These are phyloP conservation scores for Ciborinia camelliae DNA, from an alignment of 2,329 filamentous ascomycete genomes.

Conservation along the genomic window DNA sequence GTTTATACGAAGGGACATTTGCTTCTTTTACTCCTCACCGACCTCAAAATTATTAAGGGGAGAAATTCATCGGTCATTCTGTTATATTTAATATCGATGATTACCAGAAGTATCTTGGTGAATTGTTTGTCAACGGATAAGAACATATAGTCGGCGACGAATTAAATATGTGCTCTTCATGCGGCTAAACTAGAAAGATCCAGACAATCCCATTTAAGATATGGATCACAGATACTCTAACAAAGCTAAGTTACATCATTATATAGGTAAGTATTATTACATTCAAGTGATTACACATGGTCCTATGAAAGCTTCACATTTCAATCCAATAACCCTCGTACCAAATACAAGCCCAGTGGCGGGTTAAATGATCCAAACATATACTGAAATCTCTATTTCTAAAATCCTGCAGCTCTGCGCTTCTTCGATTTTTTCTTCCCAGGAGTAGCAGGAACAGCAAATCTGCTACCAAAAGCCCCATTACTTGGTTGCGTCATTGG, in stretches of 20 bases:
- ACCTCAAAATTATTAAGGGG: neutral
- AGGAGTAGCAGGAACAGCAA: constrained; percentile 37
- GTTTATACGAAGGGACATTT: neutral
- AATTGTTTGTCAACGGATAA: too few relatives aligned
- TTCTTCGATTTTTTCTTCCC: constrained; percentile 46
- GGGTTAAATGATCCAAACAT: neutral
- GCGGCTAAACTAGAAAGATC: neutral
- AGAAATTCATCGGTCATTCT: constrained; percentile 9
- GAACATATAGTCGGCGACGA: neutral
- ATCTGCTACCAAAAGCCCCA: constrained; percentile 47
- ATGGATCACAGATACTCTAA: neutral
- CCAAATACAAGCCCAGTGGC: neutral
- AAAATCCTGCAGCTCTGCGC: constrained; percentile 35
- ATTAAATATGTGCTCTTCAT: neutral
- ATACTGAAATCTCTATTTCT: neutral
- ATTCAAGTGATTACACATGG: neutral
- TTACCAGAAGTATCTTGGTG: neutral
- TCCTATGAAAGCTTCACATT: neutral
- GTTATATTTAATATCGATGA: neutral
- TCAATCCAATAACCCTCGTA: neutral
- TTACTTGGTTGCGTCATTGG: constrained; percentile 47
- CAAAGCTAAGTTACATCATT: constrained; percentile 2
- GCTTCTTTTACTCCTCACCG: neutral
- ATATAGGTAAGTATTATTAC: neutral
- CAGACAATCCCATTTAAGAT: neutral